Evolutionary conservation across 306 rosid genomes (phyloP), one percentile per base, ranked within the genome.

Genomic region (Glycine latifolia): DNA sequence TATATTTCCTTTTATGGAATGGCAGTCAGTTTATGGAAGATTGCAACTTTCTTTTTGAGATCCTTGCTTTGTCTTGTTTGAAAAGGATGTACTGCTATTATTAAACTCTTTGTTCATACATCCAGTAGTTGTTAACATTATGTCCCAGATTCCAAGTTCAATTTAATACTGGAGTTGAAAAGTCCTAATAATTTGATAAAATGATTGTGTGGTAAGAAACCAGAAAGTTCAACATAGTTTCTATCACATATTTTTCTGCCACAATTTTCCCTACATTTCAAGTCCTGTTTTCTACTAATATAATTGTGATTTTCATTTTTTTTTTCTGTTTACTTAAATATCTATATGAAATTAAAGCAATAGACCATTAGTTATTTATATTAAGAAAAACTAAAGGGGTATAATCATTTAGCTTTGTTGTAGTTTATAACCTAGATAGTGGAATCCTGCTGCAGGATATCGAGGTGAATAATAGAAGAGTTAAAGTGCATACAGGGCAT

Each of bases 381-480:
- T 44, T 44, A 26, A 15, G 31, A 71, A 66, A 54, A 6, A 10
- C 37, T 71, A 63, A 56, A 80, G 31, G 31, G 31, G 1, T 26
- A 20, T 59, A 65, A 74, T 33, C 13, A 56, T 72, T 26, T 50
- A 2, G 33, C 8, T 8, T 46, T 69, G 41, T 47, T 11, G 26
- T 5, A 10, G 41, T 69, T 46, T 69, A 46, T 83, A 82, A 84
- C 54, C 79, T 84, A 48, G 52, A 33, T 35, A 43, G 35, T 74
- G 58, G 73, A 69, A 59, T 85, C 4, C 15, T 74, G 41, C 81
- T 75, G 46, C 92, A 93, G 99, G 98, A 95, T 85, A 84, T 76
- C 8, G 97, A 88, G 87, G 91, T 95, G 81, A 95, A 95, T 84
- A 90, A 86, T 75, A 90, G 99, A 77, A 87, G 83, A 86, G 94